Evolutionary conservation across 768 basidiomycete species (phyloP).

Genomic region (Lentinula sp.): DNA sequence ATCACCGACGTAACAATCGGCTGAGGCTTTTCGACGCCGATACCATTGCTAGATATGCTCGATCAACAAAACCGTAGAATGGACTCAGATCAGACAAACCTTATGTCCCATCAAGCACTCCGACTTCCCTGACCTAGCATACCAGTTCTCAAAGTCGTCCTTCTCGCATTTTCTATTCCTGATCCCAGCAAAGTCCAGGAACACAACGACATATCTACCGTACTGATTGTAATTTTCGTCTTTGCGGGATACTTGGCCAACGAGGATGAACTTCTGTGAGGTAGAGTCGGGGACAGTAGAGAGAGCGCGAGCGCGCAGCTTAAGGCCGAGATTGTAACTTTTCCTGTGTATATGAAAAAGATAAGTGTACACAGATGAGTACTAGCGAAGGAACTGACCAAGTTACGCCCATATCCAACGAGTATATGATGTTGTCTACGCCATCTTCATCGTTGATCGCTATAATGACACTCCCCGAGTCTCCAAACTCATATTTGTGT

Average conservation of each 20-base stretch:
- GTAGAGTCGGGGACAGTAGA: slow-evolving; percentile 93
- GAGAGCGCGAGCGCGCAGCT: slow-evolving; percentile 67
- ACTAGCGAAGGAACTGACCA: slow-evolving; percentile 55
- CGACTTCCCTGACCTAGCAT: slow-evolving; percentile 57
- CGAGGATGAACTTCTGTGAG: slow-evolving; percentile 90
- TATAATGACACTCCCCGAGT: slow-evolving; percentile 75
- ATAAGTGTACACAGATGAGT: not conserved
- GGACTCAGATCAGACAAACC: slow-evolving; percentile 32
- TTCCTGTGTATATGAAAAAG: slow-evolving; percentile 40
- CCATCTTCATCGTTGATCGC: slow-evolving; percentile 81
- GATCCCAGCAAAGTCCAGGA: slow-evolving; percentile 77
- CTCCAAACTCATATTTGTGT: slow-evolving; percentile 96
- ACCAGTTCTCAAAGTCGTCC: slow-evolving; percentile 84
- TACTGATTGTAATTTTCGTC: slow-evolving; percentile 41
- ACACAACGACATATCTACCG: slow-evolving; percentile 65
- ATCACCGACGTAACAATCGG: slow-evolving; percentile 84
- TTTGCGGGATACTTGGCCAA: slow-evolving; percentile 66
- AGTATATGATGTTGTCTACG: slow-evolving; percentile 67
- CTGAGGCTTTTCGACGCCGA: slow-evolving; percentile 71
- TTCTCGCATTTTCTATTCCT: slow-evolving; percentile 61
- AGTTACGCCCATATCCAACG: slow-evolving; percentile 71
- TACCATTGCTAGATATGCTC: slow-evolving; percentile 82
- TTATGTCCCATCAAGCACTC: slow-evolving; percentile 95
- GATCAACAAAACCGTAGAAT: not conserved
- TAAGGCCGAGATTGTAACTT: slow-evolving; percentile 62